Conservation (phyloP, 192 early-diverging fungal species). For the Mortierella antarctica region DNA sequence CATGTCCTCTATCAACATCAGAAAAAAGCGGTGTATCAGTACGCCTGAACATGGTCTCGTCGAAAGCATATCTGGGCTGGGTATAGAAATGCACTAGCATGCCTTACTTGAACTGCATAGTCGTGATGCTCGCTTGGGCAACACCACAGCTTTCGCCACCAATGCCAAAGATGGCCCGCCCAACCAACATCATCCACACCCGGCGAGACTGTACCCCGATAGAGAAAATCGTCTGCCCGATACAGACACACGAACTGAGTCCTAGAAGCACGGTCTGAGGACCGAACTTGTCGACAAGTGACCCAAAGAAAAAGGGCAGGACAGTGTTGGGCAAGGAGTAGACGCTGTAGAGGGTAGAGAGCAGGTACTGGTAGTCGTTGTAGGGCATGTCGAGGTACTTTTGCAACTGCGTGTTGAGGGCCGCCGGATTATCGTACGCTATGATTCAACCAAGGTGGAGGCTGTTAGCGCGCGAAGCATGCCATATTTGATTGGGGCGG, state of each 20-base stretch:
- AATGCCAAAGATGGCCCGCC: slow-evolving; percentile 71
- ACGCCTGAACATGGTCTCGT: too few relatives aligned
- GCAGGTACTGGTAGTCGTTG: slow-evolving; percentile 52
- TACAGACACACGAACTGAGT: slow-evolving; percentile 59
- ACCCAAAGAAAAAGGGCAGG: slow-evolving; percentile 56
- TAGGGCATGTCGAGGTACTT: slow-evolving; percentile 54
- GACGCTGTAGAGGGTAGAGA: slow-evolving; percentile 59
- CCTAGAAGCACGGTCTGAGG: slow-evolving; percentile 59
- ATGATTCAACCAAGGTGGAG: not conserved
- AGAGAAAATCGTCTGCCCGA: slow-evolving; percentile 75
- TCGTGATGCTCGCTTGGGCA: slow-evolving; percentile 65
- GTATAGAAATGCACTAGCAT: not conserved
- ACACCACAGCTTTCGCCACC: slow-evolving; percentile 73
- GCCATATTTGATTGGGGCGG: not conserved
- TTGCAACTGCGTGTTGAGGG: slow-evolving; percentile 55
- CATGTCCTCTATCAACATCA: slow-evolving; percentile 31
- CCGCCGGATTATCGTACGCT: slow-evolving; percentile 44
- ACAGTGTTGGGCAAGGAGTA: slow-evolving; percentile 57
- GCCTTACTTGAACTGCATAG: slow-evolving; percentile 62
- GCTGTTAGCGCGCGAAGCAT: not conserved
- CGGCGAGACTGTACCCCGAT: slow-evolving; percentile 60
- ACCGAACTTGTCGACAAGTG: slow-evolving; percentile 65
- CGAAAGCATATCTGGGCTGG: too few relatives aligned
- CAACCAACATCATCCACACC: slow-evolving; percentile 64
- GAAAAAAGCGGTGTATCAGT: not conserved